Evolutionary conservation across 768 basidiomycete species (phyloP).

Genomic region (Termitomyces heimii): DNA sequence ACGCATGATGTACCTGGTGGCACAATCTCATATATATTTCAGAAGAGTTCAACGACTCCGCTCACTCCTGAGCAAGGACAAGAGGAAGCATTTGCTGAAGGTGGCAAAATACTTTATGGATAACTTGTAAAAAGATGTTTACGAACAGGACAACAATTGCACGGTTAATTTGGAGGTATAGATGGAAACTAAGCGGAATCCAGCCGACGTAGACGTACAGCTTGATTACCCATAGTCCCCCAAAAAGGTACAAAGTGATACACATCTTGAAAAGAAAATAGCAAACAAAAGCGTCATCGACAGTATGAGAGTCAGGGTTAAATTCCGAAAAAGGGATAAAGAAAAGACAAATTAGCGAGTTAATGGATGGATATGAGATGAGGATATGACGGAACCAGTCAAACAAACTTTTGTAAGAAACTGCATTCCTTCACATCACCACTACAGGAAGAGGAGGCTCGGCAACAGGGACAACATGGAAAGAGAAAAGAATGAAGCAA

Average conservation of each 20-base stretch:
- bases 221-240: neutral
- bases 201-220: neutral
- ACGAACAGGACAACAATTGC: neutral
- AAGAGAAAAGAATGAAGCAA: neutral
- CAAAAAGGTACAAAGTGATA: neutral
- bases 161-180: slow-evolving; percentile 8
- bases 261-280: neutral
- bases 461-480: neutral
- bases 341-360: neutral
- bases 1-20: slow-evolving; percentile 52
- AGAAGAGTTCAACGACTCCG: slow-evolving; percentile 31
- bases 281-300: neutral
- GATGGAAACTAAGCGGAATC: slow-evolving; percentile 9
- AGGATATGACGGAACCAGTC: slow-evolving; percentile 15
- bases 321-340: neutral
- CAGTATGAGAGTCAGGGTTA: neutral
- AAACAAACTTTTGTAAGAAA: neutral
- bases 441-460: neutral
- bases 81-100: neutral
- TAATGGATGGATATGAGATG: slow-evolving; percentile 13
- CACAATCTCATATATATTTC: slow-evolving; percentile 72
- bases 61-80: neutral
- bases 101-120: neutral
- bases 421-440: slow-evolving; percentile 8
- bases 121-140: neutral